phyloP scores from a whole-genome alignment of 495 filamentous ascomycete genomes.

The Elaphomyces granulatus region DNA sequence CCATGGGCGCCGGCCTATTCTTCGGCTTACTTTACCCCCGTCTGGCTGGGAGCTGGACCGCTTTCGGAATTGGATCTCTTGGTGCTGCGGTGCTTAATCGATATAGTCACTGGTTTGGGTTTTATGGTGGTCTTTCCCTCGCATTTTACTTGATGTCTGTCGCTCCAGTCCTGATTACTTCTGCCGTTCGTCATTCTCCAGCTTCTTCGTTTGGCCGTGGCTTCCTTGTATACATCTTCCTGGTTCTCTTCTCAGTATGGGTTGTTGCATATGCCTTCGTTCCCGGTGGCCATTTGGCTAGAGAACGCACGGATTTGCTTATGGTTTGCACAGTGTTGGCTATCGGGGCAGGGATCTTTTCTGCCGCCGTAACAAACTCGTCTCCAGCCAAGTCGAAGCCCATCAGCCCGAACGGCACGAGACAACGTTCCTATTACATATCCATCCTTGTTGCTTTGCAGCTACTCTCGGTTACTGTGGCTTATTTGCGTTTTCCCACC shows the following conservation, averaged over 20 bases:
- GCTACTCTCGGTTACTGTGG: constrained; percentile 62
- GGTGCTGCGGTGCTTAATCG: constrained; percentile 70
- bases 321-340: constrained; percentile 74
- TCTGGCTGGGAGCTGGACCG: constrained; percentile 63
- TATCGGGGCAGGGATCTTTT: constrained; percentile 78
- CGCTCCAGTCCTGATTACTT: constrained; percentile 56
- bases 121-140: constrained; percentile 64
- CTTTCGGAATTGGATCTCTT: constrained; percentile 59
- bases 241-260: constrained; percentile 94
- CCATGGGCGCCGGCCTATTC: constrained; percentile 75
- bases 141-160: constrained; percentile 75
- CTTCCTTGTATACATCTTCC: constrained; percentile 78
- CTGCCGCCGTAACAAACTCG: constrained; percentile 42
- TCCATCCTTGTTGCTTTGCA: constrained; percentile 62
- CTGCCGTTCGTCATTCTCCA: constrained; percentile 59
- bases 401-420: constrained; percentile 37
- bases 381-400: constrained; percentile 33
- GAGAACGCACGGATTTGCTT: constrained; percentile 92
- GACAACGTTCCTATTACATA: constrained; percentile 52
- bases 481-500: constrained; percentile 87
- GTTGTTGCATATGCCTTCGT: constrained; percentile 98
- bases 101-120: constrained; percentile 77
- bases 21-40: constrained; percentile 59
- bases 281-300: constrained; percentile 84
- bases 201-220: constrained; percentile 71